Evolutionary conservation across 1,139 yeast species (phyloP), one percentile per base, ranked within the genome.

Genomic region (Lodderomyces parapsilosis): DNA sequence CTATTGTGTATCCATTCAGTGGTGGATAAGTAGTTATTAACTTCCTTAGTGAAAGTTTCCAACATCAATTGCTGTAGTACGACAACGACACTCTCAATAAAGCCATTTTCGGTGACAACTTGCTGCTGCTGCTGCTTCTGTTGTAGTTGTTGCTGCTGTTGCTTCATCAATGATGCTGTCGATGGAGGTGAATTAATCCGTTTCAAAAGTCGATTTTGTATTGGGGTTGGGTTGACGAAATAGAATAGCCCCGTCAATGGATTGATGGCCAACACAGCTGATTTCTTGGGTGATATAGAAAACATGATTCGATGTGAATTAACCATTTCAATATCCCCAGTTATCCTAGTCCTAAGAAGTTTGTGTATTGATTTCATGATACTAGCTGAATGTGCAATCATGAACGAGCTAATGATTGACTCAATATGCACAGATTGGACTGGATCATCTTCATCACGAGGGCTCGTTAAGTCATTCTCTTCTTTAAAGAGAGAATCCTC

Each of bases 1-100:
- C 76, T 80, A 50, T 80, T 80, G 35, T 72, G 67, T 15, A 81
- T 73, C 91, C 91, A 85, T 36, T 82, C 86, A 0, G 86, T 78
- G 4, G 86, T 82, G 34, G 72, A 68, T 50, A 83, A 67, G 63
- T 79, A 76, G 38, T 76, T 74, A 33, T 74, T 66, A 24, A 84
- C 60, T 36, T 81, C 79, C 28, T 71, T 70, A 18, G 74, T 68
- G 45, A 78, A 77, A 20, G 79, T 77, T 40, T 80, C 81, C 41
- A 83, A 59, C 50, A 80, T 76, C 40, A 83, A 57, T 36, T 65
- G 73, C 8, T 74, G 54, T 43, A 80, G 55, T 47, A 62, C 62
- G 49, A 70, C 56, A 49, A 76, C 61, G 46, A 72, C 61, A 41
- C 56, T 55, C n/a, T 53, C 50, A 10, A 67, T 55, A 59, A 71